Evolutionary conservation across 2,329 filamentous ascomycete genomes (phyloP), one percentile per base, ranked within the genome.

Genomic region (Parafenestella ontariensis): DNA sequence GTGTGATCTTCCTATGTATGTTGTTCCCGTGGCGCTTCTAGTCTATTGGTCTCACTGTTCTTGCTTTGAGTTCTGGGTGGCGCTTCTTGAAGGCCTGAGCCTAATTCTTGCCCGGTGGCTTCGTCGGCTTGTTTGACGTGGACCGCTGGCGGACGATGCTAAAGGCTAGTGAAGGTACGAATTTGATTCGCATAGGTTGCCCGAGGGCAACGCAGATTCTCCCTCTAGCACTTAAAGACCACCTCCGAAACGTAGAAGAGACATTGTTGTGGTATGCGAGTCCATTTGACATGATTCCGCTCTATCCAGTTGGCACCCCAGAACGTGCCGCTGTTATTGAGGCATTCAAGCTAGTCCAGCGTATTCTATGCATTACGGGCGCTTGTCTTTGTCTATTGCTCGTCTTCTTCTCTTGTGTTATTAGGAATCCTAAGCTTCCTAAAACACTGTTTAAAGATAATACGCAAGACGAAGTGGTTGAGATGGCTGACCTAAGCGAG

Each of bases 171-270:
- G n/a, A n/a, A n/a, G n/a, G n/a, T n/a, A n/a, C n/a, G n/a, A n/a
- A n/a, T n/a, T n/a, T n/a, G n/a, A n/a, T n/a, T n/a, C n/a, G n/a
- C n/a, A n/a, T n/a, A n/a, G n/a, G n/a, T n/a, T n/a, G n/a, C n/a
- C n/a, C n/a, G n/a, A n/a, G n/a, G n/a, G n/a, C n/a, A n/a, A 83
- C 82, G 0, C 84, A 88, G 66, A 73, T 34, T 17, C 44, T 71
- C 5, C 84, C 83, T 1, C 49, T 54, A 0, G 68, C 77, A 41
- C 79, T 88, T 3, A 61, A 65, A 4, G 46, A 64, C 2, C 67
- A 71, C 13, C 68, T 78, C 31, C 72, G 70, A 23, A 80, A 82
- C 44, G 63, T 66, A 41, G 77, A 65, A 39, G 72, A 69, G 52
- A 82, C 80, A 0, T 61, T 68, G 0, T 41, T 67, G 2, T 75